phyloP scores from a whole-genome alignment of 768 basidiomycete genomes.

The Mycena pura region DNA sequence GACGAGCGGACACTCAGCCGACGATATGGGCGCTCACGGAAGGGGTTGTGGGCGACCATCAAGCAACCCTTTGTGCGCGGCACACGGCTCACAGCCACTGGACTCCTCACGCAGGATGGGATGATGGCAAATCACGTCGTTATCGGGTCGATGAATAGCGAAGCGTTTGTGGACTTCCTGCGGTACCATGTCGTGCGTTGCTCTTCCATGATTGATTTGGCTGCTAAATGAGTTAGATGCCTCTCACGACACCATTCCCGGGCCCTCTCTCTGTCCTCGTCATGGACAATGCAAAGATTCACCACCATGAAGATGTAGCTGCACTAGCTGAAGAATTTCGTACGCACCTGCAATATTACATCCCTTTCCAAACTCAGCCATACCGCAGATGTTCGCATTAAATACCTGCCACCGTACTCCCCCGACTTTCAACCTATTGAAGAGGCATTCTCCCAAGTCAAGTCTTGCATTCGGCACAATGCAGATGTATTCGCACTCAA shows the following conservation, averaged over 20 bases:
- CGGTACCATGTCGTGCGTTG: slow-evolving; percentile 33
- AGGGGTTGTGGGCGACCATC: slow-evolving; percentile 31
- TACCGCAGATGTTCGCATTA: slow-evolving; percentile 22
- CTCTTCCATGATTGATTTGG: not conserved
- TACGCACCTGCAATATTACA: not conserved
- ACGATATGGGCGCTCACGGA: slow-evolving; percentile 29
- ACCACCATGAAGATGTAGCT: slow-evolving; percentile 37
- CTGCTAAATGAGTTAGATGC: slow-evolving; percentile 27
- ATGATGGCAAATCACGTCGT: slow-evolving; percentile 36
- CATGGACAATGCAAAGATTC: slow-evolving; percentile 43
- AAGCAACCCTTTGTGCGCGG: slow-evolving; percentile 39
- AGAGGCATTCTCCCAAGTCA: slow-evolving; percentile 39
- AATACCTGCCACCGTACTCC: slow-evolving; percentile 40
- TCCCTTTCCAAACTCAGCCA: not conserved
- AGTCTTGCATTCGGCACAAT: slow-evolving; percentile 26
- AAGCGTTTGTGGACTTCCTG: slow-evolving; percentile 31
- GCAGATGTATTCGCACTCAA: not conserved
- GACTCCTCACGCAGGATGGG: slow-evolving; percentile 38
- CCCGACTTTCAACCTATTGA: slow-evolving; percentile 44
- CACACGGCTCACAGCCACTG: slow-evolving; percentile 31
- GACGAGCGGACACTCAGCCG: slow-evolving; percentile 33
- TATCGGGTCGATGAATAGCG: slow-evolving; percentile 37
- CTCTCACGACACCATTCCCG: slow-evolving; percentile 33
- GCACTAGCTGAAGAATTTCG: slow-evolving; percentile 32
- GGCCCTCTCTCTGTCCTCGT: slow-evolving; percentile 38